A percentile compares a stretch with the other conserved stretches of the same genome.
Conservation (phyloP, 2,329 filamentous ascomycete species). For the Fusarium bulbicola region DNA sequence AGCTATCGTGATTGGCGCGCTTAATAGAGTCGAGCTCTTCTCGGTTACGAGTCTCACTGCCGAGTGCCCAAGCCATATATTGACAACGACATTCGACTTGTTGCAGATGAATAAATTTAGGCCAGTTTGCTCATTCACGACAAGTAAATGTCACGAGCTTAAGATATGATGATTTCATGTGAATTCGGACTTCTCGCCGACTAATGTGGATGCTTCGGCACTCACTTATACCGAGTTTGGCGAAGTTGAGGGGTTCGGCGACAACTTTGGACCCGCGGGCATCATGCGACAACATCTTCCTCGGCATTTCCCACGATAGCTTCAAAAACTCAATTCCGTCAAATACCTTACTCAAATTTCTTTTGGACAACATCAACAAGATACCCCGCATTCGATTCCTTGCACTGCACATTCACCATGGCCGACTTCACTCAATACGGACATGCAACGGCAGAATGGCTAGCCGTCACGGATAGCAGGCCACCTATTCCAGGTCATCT, state of each 20-base stretch:
- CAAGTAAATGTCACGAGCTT: too few relatives aligned
- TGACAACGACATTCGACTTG: background rate
- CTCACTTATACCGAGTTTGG: conserved; percentile 7
- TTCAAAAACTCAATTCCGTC: background rate
- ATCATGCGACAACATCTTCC: background rate
- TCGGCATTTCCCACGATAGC: conserved; percentile 2
- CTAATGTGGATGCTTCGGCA: background rate
- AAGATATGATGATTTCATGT: background rate
- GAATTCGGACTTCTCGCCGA: background rate
- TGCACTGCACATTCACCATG: background rate
- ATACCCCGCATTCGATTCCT: background rate
- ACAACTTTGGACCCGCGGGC: background rate
- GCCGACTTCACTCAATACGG: conserved; percentile 51
- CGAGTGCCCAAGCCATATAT: too few relatives aligned
- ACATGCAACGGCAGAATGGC: conserved; percentile 55
- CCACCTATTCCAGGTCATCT: conserved; percentile 5
- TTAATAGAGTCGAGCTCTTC: background rate
- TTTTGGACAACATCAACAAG: fast-evolving
- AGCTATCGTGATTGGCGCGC: conserved; percentile 5
- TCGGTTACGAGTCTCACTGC: background rate
- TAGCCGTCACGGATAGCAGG: conserved; percentile 42
- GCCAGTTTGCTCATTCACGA: too few relatives aligned
- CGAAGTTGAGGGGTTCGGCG: conserved; percentile 1
- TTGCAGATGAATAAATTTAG: too few relatives aligned
- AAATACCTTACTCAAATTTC: fast-evolving